Percentiles rank a stretch among this genome's conserved stretches.
Evolutionary conservation across 2,329 filamentous ascomycete species (phyloP).

Genomic region (Pezicula radicicola): DNA sequence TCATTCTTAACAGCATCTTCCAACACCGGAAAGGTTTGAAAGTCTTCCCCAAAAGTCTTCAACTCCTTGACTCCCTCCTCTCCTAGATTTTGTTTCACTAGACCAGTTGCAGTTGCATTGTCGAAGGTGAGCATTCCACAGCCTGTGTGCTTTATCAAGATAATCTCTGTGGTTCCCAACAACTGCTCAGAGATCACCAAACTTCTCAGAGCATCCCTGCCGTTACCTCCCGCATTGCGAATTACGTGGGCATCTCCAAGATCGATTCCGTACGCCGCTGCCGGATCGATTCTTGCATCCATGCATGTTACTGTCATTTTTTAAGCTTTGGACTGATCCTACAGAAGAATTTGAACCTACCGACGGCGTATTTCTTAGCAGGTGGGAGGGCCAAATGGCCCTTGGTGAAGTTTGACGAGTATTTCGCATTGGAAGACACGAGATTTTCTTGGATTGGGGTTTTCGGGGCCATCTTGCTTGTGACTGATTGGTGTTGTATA

Average conservation of each 20-base stretch:
- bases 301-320: conserved; percentile 65
- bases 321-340: conserved; percentile 9
- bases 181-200: conserved; percentile 78
- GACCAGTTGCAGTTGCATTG: conserved; percentile 50
- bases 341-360: conserved; percentile 35
- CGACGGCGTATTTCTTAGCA: conserved; percentile 63
- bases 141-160: conserved; percentile 50
- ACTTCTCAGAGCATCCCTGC: conserved; percentile 67
- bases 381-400: conserved; percentile 66
- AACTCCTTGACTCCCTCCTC: conserved; percentile 38
- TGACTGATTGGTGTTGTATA: neutral
- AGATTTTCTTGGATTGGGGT: conserved; percentile 51
- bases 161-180: conserved; percentile 71
- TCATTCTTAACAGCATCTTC: conserved; percentile 64
- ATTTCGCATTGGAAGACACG: conserved; percentile 53
- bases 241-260: conserved; percentile 78
- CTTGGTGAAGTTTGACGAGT: conserved; percentile 59
- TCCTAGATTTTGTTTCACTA: conserved; percentile 57
- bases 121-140: conserved; percentile 71
- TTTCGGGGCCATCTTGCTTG: neutral
- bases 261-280: conserved; percentile 64
- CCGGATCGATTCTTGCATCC: conserved; percentile 72
- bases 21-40: conserved; percentile 52
- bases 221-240: conserved; percentile 68
- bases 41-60: conserved; percentile 17